Percentiles rank a stretch among this genome's conserved stretches.
Conservation (phyloP, 345 rosid species). For the Geranium rotundifolium region DNA sequence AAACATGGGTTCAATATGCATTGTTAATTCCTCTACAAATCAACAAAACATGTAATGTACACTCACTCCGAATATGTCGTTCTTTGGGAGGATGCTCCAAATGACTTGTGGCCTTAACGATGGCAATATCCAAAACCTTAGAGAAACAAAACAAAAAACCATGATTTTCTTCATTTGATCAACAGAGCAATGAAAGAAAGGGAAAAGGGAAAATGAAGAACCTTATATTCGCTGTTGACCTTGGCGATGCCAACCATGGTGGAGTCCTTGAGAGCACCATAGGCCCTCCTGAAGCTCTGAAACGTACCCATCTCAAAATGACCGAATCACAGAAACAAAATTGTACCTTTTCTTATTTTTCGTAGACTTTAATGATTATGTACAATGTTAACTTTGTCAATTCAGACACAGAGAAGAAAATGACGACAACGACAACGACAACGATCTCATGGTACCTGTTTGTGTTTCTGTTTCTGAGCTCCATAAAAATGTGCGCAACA, state of each 20-base stretch:
- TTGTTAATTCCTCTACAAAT: no score
- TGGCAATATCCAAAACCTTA: conserved; percentile 89
- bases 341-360: no score
- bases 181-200: not conserved
- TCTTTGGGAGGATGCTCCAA: conserved; percentile 93
- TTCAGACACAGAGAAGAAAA: not conserved
- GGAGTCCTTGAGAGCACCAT: conserved; percentile 92
- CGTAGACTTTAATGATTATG: not conserved
- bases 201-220: conserved; percentile 4
- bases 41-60: not conserved
- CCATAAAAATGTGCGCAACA: not conserved
- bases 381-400: not conserved
- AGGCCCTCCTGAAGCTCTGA: conserved; percentile 71
- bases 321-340: no score
- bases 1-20: no score
- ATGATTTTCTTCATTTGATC: not conserved
- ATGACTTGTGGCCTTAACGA: conserved; percentile 93
- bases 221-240: conserved; percentile 98
- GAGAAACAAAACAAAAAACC: not conserved
- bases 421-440: no score
- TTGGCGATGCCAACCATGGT: conserved; percentile 98
- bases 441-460: not conserved
- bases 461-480: not conserved
- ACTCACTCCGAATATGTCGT: conserved; percentile 88
- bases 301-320: no score